Percentiles rank a stretch among this genome's conserved stretches.
Evolutionary conservation across 2,329 filamentous ascomycete genomes (phyloP).

Genomic region (Anthostomella pinea): DNA sequence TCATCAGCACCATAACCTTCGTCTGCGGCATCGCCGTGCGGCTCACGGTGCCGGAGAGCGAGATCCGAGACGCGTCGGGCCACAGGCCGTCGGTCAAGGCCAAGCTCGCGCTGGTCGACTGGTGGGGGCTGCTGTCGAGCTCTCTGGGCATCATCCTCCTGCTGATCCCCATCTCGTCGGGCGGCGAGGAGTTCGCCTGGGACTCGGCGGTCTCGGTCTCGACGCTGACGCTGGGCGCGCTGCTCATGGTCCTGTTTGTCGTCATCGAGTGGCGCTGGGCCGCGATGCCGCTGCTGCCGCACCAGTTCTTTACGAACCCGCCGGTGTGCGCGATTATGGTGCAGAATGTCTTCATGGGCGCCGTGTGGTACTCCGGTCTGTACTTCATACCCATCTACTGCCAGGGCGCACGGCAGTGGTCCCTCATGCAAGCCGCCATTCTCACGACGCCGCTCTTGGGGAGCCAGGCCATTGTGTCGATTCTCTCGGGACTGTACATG

Average conservation of each 20-base stretch:
- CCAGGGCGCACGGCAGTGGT: slow-evolving; percentile 1
- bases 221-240: neutral
- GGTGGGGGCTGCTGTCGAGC: neutral
- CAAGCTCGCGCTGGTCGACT: slow-evolving; percentile 1
- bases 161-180: neutral
- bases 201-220: neutral
- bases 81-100: neutral
- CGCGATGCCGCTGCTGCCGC: neutral
- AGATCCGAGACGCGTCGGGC: neutral
- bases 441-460: no score
- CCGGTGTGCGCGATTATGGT: neutral
- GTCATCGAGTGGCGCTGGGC: neutral
- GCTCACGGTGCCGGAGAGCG: neutral
- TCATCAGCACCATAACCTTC: neutral
- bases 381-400: neutral
- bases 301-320: no score
- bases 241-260: neutral
- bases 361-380: neutral
- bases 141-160: neutral
- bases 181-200: neutral
- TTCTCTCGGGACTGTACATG: slow-evolving; percentile 1
- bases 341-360: neutral
- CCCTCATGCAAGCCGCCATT: no score
- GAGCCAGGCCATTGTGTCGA: slow-evolving; percentile 6
- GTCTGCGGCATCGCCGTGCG: neutral